Percentiles rank a stretch among this genome's conserved stretches.
phyloP scores from a whole-genome alignment of 495 filamentous ascomycete species.

The Aspergillus heteromorphus region DNA sequence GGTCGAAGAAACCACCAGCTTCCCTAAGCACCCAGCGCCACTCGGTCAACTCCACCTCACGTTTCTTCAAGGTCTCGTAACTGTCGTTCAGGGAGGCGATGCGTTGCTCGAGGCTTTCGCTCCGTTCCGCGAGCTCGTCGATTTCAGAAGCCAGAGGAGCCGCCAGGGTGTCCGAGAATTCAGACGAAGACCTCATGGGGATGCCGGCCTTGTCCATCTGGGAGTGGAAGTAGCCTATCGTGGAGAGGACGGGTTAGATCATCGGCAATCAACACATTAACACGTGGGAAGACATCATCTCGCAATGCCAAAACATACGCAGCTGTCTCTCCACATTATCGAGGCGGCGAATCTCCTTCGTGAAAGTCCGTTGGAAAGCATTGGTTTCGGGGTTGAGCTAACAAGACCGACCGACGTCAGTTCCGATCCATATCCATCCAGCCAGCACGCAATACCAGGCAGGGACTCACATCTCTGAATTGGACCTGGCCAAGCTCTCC shows the following conservation, averaged over 20 bases:
- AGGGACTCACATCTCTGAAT: constrained; percentile 82
- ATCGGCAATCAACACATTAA: not conserved
- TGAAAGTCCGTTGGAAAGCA: constrained; percentile 96
- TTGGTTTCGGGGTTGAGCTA: constrained; percentile 88
- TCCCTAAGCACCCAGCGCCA: constrained; percentile 97
- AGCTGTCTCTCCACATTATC: constrained; percentile 98
- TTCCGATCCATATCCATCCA: not conserved
- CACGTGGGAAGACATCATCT: not conserved
- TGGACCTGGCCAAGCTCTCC: constrained; percentile 94
- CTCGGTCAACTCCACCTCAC: constrained; percentile 93
- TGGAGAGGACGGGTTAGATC: constrained; percentile 5
- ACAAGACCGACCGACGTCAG: constrained; percentile 13
- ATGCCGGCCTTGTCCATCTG: constrained; percentile 94
- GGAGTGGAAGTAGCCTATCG: constrained; percentile 73
- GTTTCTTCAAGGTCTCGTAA: constrained; percentile 96
- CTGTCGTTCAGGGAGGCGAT: constrained; percentile 90
- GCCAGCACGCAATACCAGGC: not conserved
- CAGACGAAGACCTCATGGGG: constrained; percentile 73
- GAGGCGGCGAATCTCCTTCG: constrained; percentile 90
- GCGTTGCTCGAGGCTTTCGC: constrained; percentile 85
- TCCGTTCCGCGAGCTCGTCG: constrained; percentile 87
- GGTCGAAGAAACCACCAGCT: constrained; percentile 94
- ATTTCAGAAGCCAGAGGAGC: constrained; percentile 89
- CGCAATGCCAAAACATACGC: constrained; percentile 52
- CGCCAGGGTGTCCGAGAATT: constrained; percentile 77